Conservation (phyloP, 2,329 filamentous ascomycete species). For the Cercospora zeina region DNA sequence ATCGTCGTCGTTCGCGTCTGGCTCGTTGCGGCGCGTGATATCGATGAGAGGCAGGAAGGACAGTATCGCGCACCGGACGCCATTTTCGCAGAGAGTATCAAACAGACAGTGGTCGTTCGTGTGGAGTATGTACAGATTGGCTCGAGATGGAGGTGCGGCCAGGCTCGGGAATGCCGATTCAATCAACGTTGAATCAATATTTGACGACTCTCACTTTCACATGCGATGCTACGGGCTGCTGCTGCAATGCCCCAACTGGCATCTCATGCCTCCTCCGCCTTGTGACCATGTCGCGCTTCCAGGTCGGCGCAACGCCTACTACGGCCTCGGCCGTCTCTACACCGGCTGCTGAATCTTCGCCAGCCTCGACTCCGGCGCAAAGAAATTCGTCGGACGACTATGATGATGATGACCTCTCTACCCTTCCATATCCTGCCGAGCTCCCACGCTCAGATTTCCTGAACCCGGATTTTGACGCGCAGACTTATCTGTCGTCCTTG, state of each 20-base stretch:
- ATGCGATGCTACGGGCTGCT: background rate
- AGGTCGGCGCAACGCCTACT: slow-evolving; percentile 41
- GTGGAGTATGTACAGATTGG: background rate
- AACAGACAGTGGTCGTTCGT: background rate
- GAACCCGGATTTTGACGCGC: slow-evolving; percentile 71
- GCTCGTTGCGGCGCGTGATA: slow-evolving; percentile 21
- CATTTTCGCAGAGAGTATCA: slow-evolving; percentile 22
- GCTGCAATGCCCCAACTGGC: background rate
- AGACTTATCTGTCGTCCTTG: slow-evolving; percentile 78
- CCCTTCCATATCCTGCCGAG: slow-evolving; percentile 83
- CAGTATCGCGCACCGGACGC: slow-evolving; percentile 31
- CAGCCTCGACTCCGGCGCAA: slow-evolving; percentile 32
- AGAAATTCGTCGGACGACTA: slow-evolving; percentile 49
- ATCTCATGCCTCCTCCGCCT: slow-evolving; percentile 5
- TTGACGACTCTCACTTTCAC: slow-evolving; percentile 3
- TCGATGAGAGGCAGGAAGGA: slow-evolving; percentile 33
- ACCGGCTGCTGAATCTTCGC: slow-evolving; percentile 39
- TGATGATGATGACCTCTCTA: slow-evolving; percentile 62
- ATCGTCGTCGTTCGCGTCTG: slow-evolving; percentile 23
- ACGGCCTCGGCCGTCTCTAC: slow-evolving; percentile 41
- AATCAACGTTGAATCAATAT: background rate
- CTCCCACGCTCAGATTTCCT: slow-evolving; percentile 83
- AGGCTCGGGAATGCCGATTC: slow-evolving; percentile 16
- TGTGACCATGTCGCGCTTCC: slow-evolving; percentile 52
- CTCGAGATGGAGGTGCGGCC: slow-evolving; percentile 19